Evolutionary conservation across 768 basidiomycete species (phyloP).

Genomic region (Peribolospora kevripleyi): DNA sequence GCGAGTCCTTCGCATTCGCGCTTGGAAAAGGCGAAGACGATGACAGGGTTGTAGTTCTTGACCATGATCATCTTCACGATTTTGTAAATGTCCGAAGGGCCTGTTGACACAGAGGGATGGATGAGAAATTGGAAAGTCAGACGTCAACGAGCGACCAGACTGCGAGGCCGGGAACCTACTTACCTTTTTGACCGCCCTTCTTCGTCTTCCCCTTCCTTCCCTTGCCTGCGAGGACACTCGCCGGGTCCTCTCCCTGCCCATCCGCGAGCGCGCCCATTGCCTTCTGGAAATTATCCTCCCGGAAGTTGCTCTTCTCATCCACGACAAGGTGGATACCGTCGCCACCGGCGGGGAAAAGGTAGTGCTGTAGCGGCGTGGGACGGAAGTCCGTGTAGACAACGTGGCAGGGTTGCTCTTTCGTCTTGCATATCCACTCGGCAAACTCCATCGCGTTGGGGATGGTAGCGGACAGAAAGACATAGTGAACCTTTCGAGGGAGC

Average conservation of each 20-base stretch:
- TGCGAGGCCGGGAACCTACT: constrained; percentile 4
- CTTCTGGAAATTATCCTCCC: constrained; percentile 91
- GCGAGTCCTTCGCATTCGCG: constrained; percentile 90
- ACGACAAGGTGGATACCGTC: constrained; percentile 95
- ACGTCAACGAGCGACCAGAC: neutral
- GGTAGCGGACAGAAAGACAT: constrained; percentile 95
- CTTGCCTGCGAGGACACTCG: constrained; percentile 6
- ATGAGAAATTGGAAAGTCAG: neutral
- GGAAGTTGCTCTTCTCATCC: constrained; percentile 93
- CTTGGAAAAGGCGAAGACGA: constrained; percentile 95
- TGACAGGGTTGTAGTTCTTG: constrained; percentile 93
- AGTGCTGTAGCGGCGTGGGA: constrained; percentile 91
- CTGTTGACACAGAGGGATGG: constrained; percentile 20
- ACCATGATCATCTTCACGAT: constrained; percentile 96
- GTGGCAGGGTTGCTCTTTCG: constrained; percentile 92
- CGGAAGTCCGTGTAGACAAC: constrained; percentile 98
- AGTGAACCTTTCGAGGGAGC: constrained; percentile 81
- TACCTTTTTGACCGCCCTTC: constrained; percentile 80
- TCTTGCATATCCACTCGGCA: constrained; percentile 94
- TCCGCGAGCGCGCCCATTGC: constrained; percentile 88
- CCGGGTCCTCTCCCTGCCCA: constrained; percentile 47
- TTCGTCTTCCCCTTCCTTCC: constrained; percentile 28
- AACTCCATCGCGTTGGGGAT: constrained; percentile 99
- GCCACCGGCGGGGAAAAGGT: constrained; percentile 85
- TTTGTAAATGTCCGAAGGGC: constrained; percentile 80